Base-by-base conservation (phyloP, 129 eudicot genomes). In the Ambrosia trifida region DNA sequence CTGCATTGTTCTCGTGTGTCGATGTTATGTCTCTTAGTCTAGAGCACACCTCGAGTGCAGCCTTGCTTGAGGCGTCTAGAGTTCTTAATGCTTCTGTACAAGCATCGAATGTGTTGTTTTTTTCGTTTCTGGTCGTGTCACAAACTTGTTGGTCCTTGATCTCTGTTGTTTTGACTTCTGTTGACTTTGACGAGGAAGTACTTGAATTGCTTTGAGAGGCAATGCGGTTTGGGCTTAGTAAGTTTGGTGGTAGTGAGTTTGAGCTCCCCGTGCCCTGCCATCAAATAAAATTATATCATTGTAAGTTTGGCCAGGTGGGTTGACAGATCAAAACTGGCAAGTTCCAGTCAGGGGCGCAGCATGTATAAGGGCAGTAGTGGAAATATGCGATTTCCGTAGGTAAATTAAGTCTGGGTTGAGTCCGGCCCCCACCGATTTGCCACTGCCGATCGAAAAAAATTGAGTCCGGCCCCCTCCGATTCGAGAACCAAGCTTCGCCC, bases 61-160 rank as follows among this genome's bases (percentile, higher is more conserved):
- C 79, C 75, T 83, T 83, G 61, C 84, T 85, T 79, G 89, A 79
- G 44, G 81, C 66, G 2, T 84, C 89, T 80, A 89, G 64, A 41
- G 60, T 72, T 28, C 64, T 58, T 66, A 89, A 61, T 45, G 89
- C 87, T 64, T 89, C 89, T 79, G 69, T 76, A 50, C 87, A 89
- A 20, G 84, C 79, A 28, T 30, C 43, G 32, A 82, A 70, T 53
- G 74, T 49, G 45, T 77, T 70, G 16, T 24, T 49, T 72, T 68
- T 70, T 45, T 51, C 80, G 24, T 20, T 57, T 58, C 8, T 36
- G 38, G 49, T 63, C 11, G n/a, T 50, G 54, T 44, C 68, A 62
- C 62, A 50, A 41, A 61, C 75, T 63, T 81, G 30, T 75, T 75
- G 75, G 67, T 46, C 79, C 47, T 13, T 73, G 20, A 57, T 64